Base-by-base conservation (phyloP, 1,284 basidiomycete species). In the Neolentinus lepideus region DNA sequence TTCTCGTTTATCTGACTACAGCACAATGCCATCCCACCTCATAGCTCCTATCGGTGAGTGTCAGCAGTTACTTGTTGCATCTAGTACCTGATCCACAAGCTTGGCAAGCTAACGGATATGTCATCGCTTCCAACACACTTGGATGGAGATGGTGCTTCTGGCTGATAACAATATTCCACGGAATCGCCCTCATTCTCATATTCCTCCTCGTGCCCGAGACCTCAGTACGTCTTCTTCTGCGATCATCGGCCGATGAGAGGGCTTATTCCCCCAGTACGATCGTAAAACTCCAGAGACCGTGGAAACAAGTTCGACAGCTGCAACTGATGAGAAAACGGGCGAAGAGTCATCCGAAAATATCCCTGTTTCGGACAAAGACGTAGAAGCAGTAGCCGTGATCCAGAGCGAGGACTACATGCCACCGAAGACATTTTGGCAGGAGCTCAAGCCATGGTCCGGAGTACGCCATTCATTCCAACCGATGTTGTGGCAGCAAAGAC, bases 161-260 rank as follows among this genome's bases (percentile, higher is more conserved):
- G 56, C 26, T 57, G 6, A 57, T 57, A 16, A 57, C 53, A 33
- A 54, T 57, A 6, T 36, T 51, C 45, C 53, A 53, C 33, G 56
- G 56, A 33, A 51, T 57, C 43, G 53, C 45, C 36, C 46, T 57
- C 14, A 16, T 57, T 31, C 35, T 47, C n/a, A 31, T 48, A 31
- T 54, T 57, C 24, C 51, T 54, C 26, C 33, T 57, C 3, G 52
- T 57, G 33, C 56, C 56, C 22, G 56, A 57, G 31, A 57, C 56
- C 6, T 48, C 53, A 45, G 56, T 54, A 45, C 6, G 46, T 26
- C 22, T 43, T 22, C 47, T 22, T 50, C 6, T 43, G 8, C 38
- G 8, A 43, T 43, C 38, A 21, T 43, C 29, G 12, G 6, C 12
- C 29, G 29, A 43, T 16, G 16, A 43, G 16, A 43, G 16, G 6